phyloP scores from a whole-genome alignment of 331 rosid species.

The Quercus phellos region DNA sequence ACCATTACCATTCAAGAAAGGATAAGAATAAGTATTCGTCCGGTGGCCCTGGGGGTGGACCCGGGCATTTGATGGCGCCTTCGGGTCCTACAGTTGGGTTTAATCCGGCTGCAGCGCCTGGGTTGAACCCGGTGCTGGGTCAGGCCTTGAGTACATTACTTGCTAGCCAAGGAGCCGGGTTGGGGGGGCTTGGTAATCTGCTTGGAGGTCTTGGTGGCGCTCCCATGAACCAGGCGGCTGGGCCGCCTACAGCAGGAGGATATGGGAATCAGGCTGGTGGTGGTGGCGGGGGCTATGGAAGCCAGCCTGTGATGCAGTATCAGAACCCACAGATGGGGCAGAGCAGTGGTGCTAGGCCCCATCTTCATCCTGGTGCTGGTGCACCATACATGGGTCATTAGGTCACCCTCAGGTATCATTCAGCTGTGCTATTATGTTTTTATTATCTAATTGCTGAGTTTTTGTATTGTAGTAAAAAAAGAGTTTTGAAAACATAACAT shows the following conservation, averaged over 20 bases:
- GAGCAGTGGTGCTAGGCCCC: slow-evolving; percentile 52
- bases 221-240: slow-evolving; percentile 40
- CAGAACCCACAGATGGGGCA: slow-evolving; percentile 75
- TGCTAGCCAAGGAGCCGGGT: slow-evolving; percentile 56
- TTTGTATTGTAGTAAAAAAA: neutral
- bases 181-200: slow-evolving; percentile 61
- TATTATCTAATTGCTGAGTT: neutral
- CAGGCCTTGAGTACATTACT: slow-evolving; percentile 65
- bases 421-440: neutral
- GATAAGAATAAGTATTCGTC: slow-evolving; percentile 45
- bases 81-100: slow-evolving; percentile 47
- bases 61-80: slow-evolving; percentile 71
- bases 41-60: slow-evolving; percentile 30
- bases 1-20: slow-evolving; percentile 39
- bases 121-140: slow-evolving; percentile 56
- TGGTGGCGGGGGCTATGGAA: slow-evolving; percentile 36
- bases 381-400: slow-evolving; percentile 75
- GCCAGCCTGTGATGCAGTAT: slow-evolving; percentile 62
- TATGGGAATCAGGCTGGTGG: slow-evolving; percentile 50
- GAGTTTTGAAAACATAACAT: neutral
- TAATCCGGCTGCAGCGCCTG: slow-evolving; percentile 42
- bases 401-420: slow-evolving; percentile 28
- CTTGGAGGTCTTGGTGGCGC: slow-evolving; percentile 60
- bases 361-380: slow-evolving; percentile 63
- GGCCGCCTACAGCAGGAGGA: slow-evolving; percentile 36